phyloP scores from a whole-genome alignment of 1,284 basidiomycete genomes.

The Thecaphora thlaspeos region DNA sequence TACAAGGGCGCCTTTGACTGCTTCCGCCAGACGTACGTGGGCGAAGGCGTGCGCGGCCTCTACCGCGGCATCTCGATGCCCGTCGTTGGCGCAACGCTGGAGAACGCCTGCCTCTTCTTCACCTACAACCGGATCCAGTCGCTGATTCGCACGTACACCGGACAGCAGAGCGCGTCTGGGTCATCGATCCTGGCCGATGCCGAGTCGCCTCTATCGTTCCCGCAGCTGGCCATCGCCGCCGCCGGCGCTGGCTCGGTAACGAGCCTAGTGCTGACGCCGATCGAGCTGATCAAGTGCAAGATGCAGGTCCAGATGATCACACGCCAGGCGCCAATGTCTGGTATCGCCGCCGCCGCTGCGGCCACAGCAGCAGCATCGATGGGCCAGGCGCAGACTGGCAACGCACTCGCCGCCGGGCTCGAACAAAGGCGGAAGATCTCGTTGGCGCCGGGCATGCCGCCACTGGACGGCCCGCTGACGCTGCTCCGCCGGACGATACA shows the following conservation, averaged over 20 bases:
- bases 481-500: conserved; percentile 69
- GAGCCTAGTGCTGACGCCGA: conserved; percentile 82
- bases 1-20: conserved; percentile 50
- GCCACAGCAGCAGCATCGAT: conserved; percentile 36
- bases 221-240: conserved; percentile 72
- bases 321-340: conserved; percentile 55
- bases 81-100: conserved; percentile 82
- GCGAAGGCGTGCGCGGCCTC: conserved; percentile 51
- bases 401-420: no score
- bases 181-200: conserved; percentile 55
- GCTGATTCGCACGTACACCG: conserved; percentile 61
- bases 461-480: conserved; percentile 69
- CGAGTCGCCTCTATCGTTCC: conserved; percentile 59
- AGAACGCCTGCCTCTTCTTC: conserved; percentile 84
- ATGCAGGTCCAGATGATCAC: conserved; percentile 90
- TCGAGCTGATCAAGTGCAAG: conserved; percentile 88
- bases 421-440: no score
- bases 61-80: conserved; percentile 75
- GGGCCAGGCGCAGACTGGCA: no score
- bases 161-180: conserved; percentile 17
- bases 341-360: conserved; percentile 10
- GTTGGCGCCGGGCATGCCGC: conserved; percentile 6
- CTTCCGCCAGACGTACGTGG: conserved; percentile 44
- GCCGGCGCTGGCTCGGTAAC: conserved; percentile 78
- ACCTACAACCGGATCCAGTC: conserved; percentile 80